Evolutionary conservation across 768 basidiomycete species (phyloP).

Genomic region (Austroboletus eburneus): DNA sequence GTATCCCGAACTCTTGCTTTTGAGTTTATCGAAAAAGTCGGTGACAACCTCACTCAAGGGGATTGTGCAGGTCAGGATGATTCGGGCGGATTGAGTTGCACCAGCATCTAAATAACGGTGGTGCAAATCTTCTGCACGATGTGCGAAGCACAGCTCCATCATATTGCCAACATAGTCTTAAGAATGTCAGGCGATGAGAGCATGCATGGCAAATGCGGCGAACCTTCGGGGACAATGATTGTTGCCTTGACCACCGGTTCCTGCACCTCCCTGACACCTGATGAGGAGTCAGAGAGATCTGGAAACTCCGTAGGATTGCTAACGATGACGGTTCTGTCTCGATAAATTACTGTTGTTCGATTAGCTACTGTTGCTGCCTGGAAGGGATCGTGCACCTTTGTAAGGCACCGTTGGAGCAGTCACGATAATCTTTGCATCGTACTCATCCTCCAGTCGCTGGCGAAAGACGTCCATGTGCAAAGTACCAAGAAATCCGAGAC

Average conservation of each 20-base stretch:
- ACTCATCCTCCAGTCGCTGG: slow-evolving; percentile 95
- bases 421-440: slow-evolving; percentile 89
- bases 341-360: slow-evolving; percentile 60
- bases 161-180: slow-evolving; percentile 91
- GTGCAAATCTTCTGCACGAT: slow-evolving; percentile 79
- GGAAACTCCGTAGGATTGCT: slow-evolving; percentile 98
- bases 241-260: slow-evolving; percentile 93
- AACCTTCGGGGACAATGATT: slow-evolving; percentile 92
- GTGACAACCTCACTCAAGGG: slow-evolving; percentile 92
- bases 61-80: slow-evolving; percentile 78
- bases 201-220: slow-evolving; percentile 3
- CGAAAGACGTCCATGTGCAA: slow-evolving; percentile 96
- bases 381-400: slow-evolving; percentile 47
- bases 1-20: slow-evolving; percentile 87
- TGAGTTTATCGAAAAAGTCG: slow-evolving; percentile 92
- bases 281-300: slow-evolving; percentile 59
- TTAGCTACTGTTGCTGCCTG: neutral
- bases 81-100: slow-evolving; percentile 43
- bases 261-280: slow-evolving; percentile 69
- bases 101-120: slow-evolving; percentile 77
- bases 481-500: slow-evolving; percentile 93
- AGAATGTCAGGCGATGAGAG: neutral
- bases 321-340: slow-evolving; percentile 56
- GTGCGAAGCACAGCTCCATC: slow-evolving; percentile 89
- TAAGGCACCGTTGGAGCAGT: slow-evolving; percentile 97